Percentiles rank a stretch among this genome's conserved stretches.
phyloP scores from a whole-genome alignment of 2,329 filamentous ascomycete genomes.

The Dendrostoma leiphaemia region DNA sequence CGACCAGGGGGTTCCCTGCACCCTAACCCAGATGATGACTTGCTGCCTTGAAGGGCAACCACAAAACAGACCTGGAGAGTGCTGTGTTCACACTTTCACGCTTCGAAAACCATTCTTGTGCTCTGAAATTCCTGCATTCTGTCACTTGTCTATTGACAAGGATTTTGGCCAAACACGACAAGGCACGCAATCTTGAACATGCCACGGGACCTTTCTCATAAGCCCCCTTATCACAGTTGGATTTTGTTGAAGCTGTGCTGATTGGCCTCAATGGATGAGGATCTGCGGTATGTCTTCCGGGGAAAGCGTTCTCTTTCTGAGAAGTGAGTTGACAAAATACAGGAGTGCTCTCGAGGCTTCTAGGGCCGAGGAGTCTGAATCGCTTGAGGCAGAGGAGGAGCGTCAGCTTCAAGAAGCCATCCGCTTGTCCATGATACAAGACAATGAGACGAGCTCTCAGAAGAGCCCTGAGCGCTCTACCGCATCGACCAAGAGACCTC shows the following conservation, averaged over 20 bases:
- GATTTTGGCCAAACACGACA: too few species aligned
- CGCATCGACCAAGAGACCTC: not conserved
- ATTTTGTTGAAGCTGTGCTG: not conserved
- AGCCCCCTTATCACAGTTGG: too few species aligned
- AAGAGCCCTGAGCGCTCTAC: not conserved
- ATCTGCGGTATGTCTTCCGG: not conserved
- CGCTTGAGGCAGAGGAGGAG: not conserved
- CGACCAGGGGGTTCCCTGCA: not conserved
- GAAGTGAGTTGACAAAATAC: not conserved
- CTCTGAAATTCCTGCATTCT: too few species aligned
- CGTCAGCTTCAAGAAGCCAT: slow-evolving; percentile 4
- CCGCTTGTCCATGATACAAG: slow-evolving; percentile 10
- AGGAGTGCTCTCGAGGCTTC: not conserved
- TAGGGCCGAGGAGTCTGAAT: not conserved
- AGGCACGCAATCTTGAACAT: too few species aligned
- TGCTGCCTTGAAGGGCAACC: not conserved
- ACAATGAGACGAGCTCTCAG: not conserved
- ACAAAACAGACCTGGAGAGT: too few species aligned
- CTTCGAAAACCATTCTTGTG: too few species aligned
- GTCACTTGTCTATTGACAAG: too few species aligned
- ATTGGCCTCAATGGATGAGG: not conserved
- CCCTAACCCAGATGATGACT: not conserved
- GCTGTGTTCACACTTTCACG: too few species aligned
- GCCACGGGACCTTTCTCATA: too few species aligned
- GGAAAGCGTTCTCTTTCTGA: too few species aligned